Conservation (phyloP, 805 yeast genomes). For the Candida piceae region DNA sequence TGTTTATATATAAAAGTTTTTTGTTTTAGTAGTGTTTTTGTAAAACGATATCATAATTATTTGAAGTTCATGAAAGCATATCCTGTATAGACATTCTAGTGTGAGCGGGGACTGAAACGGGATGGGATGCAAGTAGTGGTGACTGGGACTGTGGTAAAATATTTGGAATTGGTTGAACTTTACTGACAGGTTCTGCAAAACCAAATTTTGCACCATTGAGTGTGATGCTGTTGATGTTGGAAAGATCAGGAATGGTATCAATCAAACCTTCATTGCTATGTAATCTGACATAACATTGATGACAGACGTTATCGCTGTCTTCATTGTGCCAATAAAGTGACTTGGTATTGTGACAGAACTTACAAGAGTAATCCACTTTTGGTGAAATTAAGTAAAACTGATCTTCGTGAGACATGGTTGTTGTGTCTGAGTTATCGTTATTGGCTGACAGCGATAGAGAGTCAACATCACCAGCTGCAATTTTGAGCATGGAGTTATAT, state of each 20-base stretch:
- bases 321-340: conserved; percentile 20
- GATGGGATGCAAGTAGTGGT: too few species aligned
- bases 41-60: too few species aligned
- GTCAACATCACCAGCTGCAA: not conserved
- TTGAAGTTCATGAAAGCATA: conserved; percentile 12
- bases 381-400: too few species aligned
- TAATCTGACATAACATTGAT: conserved; percentile 23
- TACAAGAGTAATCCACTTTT: conserved; percentile 7
- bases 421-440: too few species aligned
- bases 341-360: conserved; percentile 16
- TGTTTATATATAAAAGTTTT: too few species aligned
- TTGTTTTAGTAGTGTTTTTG: too few species aligned
- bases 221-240: conserved; percentile 4
- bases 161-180: not conserved
- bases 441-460: not conserved
- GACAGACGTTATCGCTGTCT: conserved; percentile 13
- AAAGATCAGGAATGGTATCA: conserved; percentile 22
- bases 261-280: conserved; percentile 18
- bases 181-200: conserved; percentile 9
- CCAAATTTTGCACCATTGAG: conserved; percentile 22
- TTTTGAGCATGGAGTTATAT: not conserved
- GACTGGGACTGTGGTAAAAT: too few species aligned
- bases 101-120: not conserved
- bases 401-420: too few species aligned
- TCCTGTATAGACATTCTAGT: conserved; percentile 18